Base-by-base conservation (phyloP, 164 flowering plant species). In the Sedum album region DNA sequence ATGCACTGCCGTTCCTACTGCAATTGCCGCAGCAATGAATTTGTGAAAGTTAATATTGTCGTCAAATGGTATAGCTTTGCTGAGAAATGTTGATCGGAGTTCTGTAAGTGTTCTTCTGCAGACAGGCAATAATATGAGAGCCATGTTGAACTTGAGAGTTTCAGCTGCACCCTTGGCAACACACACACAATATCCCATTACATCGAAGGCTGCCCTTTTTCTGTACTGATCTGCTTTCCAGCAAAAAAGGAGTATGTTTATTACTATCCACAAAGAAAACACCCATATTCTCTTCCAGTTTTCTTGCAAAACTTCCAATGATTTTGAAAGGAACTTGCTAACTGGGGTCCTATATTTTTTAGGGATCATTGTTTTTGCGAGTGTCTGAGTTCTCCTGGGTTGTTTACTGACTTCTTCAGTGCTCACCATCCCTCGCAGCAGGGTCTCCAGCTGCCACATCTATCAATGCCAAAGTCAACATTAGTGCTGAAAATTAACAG, bases 21-120 rank as follows among this genome's bases (percentile, higher is more conserved):
- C 84, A 44, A 92, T 83, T 23, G 72, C 85, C 0, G 81, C 20
- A 0, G 97, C 89, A 20, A 95, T 77, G 46, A 86, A 31, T 78
- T 90, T 95, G 82, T 95, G 99, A 74, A 95, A 95, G 70, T 90
- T 95, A 31, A 95, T 87, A 64, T 91, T 90, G 70, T 91, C 96
- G 64, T 95, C 99, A 25, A 95, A 90, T 28, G 97, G 97, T 66
- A 90, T 60, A 21, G 84, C 15, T 4, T 30, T 63, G 33, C 85
- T 71, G 33, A 95, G 85, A 65, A 80, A 82, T n/a, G 91, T 78
- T 60, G 91, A 88, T 63, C 96, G 73, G 57, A 95, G 87, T 65
- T 66, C 72, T 0, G 99, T 95, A 0, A 95, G 90, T 26, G 91
- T 88, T 74, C 81, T 81, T 73, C 99, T 74, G 73, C 92, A 95